Evolutionary conservation across 805 yeast species (phyloP).

Genomic region (Suhomyces tanzawaensis): DNA sequence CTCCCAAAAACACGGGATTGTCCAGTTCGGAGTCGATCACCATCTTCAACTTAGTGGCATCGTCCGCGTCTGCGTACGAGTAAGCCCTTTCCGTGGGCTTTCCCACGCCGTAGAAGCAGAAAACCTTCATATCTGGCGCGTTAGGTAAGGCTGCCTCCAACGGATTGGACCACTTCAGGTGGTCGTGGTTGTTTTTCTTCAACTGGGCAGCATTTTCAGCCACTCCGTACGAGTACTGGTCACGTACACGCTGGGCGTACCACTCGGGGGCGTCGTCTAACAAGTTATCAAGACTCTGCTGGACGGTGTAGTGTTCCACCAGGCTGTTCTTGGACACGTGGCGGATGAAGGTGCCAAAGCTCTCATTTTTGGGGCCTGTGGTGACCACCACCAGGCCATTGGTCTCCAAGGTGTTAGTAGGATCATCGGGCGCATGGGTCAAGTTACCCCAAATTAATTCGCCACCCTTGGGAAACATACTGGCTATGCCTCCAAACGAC

Average conservation of each 20-base stretch:
- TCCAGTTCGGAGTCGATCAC: slow-evolving; percentile 65
- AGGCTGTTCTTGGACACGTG: slow-evolving; percentile 10
- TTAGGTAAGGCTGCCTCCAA: slow-evolving; percentile 86
- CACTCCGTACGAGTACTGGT: slow-evolving; percentile 77
- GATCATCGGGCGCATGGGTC: slow-evolving; percentile 71
- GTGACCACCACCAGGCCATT: slow-evolving; percentile 15
- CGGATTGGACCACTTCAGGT: slow-evolving; percentile 90
- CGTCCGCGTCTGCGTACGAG: slow-evolving; percentile 65
- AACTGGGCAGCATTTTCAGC: slow-evolving; percentile 63
- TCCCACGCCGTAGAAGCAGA: slow-evolving; percentile 93
- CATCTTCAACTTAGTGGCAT: slow-evolving; percentile 54
- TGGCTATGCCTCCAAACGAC: slow-evolving; percentile 90
- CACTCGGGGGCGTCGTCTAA: slow-evolving; percentile 69
- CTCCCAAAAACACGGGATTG: slow-evolving; percentile 73
- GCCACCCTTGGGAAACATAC: slow-evolving; percentile 97
- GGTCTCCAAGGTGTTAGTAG: slow-evolving; percentile 26
- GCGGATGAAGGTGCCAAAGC: slow-evolving; percentile 14
- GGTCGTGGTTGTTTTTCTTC: slow-evolving; percentile 61
- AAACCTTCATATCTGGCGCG: slow-evolving; percentile 89
- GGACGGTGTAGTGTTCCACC: slow-evolving; percentile 58
- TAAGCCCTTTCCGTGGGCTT: slow-evolving; percentile 95
- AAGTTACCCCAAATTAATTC: slow-evolving; percentile 82
- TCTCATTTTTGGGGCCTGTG: slow-evolving; percentile 16
- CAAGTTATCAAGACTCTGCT: slow-evolving; percentile 64
- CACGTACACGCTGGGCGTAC: slow-evolving; percentile 62